Conservation (phyloP, 495 filamentous ascomycete genomes). For the Trichocladium uniseriatum region DNA sequence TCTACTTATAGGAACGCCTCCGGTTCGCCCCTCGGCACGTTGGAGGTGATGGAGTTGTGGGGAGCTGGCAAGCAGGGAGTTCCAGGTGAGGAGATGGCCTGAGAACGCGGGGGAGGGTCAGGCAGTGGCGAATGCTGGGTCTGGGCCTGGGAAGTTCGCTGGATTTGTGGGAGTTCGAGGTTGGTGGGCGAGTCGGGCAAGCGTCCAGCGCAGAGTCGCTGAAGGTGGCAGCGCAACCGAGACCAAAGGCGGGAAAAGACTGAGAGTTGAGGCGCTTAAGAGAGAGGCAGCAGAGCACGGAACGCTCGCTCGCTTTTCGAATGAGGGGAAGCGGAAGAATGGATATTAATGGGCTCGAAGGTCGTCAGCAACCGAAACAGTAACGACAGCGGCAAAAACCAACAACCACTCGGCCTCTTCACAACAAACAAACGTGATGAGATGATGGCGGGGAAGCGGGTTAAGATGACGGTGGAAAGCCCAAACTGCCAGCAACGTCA, state of each 20-base stretch:
- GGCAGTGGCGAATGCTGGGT: slow-evolving; percentile 15
- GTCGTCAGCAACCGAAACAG: too few species aligned
- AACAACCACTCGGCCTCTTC: too few species aligned
- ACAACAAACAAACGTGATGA: too few species aligned
- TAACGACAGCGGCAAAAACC: too few species aligned
- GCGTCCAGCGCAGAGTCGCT: slow-evolving; percentile 10
- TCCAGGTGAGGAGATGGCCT: not conserved
- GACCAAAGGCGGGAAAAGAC: not conserved
- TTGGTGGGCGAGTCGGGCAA: slow-evolving; percentile 6
- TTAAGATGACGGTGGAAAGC: too few species aligned
- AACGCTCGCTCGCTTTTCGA: too few species aligned
- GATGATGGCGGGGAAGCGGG: too few species aligned
- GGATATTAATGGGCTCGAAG: too few species aligned
- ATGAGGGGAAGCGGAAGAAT: too few species aligned
- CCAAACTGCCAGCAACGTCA: too few species aligned
- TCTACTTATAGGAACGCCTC: slow-evolving; percentile 27
- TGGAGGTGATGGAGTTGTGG: slow-evolving; percentile 16
- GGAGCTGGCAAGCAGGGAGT: slow-evolving; percentile 8
- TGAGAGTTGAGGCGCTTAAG: not conserved
- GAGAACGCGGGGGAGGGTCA: not conserved
- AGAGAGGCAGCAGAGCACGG: not conserved
- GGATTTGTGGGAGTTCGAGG: slow-evolving; percentile 19
- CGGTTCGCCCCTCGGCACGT: slow-evolving; percentile 12
- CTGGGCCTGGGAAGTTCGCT: not conserved
- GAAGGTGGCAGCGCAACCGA: not conserved